A percentile compares a stretch with the other conserved stretches of the same genome.
phyloP scores from a whole-genome alignment of 495 filamentous ascomycete species.

The Annulohypoxylon stygium region DNA sequence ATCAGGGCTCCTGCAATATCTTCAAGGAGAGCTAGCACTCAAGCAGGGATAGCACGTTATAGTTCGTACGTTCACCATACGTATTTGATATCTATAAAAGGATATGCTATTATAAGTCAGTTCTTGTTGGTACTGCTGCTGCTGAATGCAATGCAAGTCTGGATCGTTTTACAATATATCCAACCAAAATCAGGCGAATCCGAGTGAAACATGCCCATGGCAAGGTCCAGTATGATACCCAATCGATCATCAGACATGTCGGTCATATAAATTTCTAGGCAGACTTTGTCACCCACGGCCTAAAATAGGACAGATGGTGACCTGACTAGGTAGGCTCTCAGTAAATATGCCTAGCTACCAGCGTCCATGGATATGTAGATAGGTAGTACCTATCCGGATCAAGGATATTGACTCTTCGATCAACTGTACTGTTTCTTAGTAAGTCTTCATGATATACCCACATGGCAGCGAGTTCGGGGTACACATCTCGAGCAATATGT shows the following conservation, averaged over 20 bases:
- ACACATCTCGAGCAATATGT: constrained; percentile 13
- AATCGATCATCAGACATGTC: not conserved
- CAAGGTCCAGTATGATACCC: not conserved
- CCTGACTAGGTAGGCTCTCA: not conserved
- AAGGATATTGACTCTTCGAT: not conserved
- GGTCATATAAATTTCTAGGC: not conserved
- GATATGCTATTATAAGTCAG: constrained; percentile 9
- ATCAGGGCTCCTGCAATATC: constrained; percentile 16
- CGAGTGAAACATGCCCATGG: not conserved
- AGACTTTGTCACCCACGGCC: not conserved
- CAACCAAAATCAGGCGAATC: not conserved
- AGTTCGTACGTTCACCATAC: not conserved
- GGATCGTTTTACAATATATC: not conserved
- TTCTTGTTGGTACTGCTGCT: not conserved
- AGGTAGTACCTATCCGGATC: too few species aligned
- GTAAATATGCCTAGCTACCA: not conserved
- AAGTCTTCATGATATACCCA: not conserved
- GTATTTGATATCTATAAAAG: constrained; percentile 20
- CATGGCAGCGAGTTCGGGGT: not conserved
- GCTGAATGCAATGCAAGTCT: not conserved
- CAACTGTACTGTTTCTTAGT: not conserved
- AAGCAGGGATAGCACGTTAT: not conserved
- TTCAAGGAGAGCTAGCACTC: not conserved
- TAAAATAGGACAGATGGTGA: not conserved
- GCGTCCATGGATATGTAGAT: too few species aligned